Evolutionary conservation across 2,329 filamentous ascomycete species (phyloP).

Genomic region (Alternaria arbusti): DNA sequence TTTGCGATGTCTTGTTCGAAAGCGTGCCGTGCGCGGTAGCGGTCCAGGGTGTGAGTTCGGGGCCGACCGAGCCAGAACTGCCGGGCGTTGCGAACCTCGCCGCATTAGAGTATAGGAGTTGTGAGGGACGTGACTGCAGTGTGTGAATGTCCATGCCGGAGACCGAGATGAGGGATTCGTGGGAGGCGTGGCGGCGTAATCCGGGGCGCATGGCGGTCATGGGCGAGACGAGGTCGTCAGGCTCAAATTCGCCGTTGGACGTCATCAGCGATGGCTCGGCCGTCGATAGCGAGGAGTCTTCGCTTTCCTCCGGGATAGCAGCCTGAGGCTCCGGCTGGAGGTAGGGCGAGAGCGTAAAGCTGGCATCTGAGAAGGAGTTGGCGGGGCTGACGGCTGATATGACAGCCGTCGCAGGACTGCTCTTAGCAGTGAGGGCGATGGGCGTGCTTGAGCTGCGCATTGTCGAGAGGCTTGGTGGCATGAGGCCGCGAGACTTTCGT

Average conservation of each 20-base stretch:
- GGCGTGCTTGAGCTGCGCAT: slow-evolving; percentile 44
- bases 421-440: slow-evolving; percentile 41
- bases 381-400: slow-evolving; percentile 41
- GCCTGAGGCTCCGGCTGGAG: slow-evolving; percentile 31
- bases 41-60: slow-evolving; percentile 54
- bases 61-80: slow-evolving; percentile 51
- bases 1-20: slow-evolving; percentile 56
- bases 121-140: slow-evolving; percentile 75
- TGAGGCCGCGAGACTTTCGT: slow-evolving; percentile 35
- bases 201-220: slow-evolving; percentile 47
- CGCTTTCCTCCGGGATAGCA: slow-evolving; percentile 46
- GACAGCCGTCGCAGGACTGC: slow-evolving; percentile 42
- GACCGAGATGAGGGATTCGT: slow-evolving; percentile 88
- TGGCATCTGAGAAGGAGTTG: slow-evolving; percentile 39
- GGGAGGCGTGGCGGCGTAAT: slow-evolving; percentile 73
- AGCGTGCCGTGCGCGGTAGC: slow-evolving; percentile 58
- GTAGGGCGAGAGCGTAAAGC: slow-evolving; percentile 36
- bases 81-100: slow-evolving; percentile 57
- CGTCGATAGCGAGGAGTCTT: slow-evolving; percentile 27
- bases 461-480: slow-evolving; percentile 36
- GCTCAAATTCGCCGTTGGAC: slow-evolving; percentile 34
- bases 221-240: slow-evolving; percentile 40
- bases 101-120: slow-evolving; percentile 66
- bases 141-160: slow-evolving; percentile 90
- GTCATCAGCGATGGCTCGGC: slow-evolving; percentile 21